Base-by-base conservation (phyloP, 2,329 filamentous ascomycete genomes). In the Ophiocordyceps australis region DNA sequence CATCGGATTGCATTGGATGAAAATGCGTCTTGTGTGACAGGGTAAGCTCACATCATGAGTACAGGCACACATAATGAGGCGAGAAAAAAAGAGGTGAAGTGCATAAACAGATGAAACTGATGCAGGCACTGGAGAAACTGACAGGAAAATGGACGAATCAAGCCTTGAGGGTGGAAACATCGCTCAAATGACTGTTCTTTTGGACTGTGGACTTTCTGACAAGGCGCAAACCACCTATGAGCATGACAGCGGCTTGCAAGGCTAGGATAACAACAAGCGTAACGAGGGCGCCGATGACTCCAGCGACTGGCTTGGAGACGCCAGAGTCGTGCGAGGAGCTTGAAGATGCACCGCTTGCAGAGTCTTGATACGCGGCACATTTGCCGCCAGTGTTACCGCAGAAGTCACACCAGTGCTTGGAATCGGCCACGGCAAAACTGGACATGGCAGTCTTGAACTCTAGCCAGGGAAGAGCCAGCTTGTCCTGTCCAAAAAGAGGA, bases 241-340 rank as follows among this genome's bases (percentile, higher is more conserved):
- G 37, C 38, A 62, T 45, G 22, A 60, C 40, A 10, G 59, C 40
- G 8, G 44, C 54, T 41, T 62, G 50, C 13, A 59, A 20, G 10
- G 49, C 54, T 21, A 64, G 46, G 11, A 67, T 50, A 9, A 64
- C 57, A 8, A 54, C 52, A 5, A 69, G 46, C 0, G 64, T 65
- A 20, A 78, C 57, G 35, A 83, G 48, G 22, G 82, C 79, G 23
- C 80, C 74, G 26, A 91, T 83, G 5, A 86, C 80, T 26, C 82
- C 81, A 1, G 79, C 81, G n/a, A 85, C 70, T 5, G 68, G 62
- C 20, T 60, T 67, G 26, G 74, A 76, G 16, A 91, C 57, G 7
- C 65, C 62, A 26, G 50, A 45, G 13, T 38, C 34, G 20, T 33
- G 31, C 14, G 32, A 36, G 13, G 35, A 37, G n/a, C 24, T 23